These are phyloP conservation scores for Camelina sativa DNA, from an alignment of 345 rosid genomes.

Conservation along the genomic window DNA sequence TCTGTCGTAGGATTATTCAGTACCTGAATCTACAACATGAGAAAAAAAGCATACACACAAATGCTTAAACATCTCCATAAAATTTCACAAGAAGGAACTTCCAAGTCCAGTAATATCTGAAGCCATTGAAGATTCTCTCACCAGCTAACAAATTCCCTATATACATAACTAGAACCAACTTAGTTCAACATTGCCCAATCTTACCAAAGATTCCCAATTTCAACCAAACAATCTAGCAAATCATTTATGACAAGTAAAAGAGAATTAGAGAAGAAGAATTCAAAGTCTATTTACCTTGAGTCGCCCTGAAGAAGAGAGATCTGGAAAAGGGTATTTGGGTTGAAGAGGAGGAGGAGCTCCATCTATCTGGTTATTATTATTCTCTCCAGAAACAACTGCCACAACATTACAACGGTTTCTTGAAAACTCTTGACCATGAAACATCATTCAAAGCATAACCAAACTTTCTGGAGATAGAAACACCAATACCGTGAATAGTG, in stretches of 20 bases:
- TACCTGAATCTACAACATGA: slow-evolving; percentile 72
- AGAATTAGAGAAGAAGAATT: neutral
- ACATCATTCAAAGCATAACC: slow-evolving; percentile 81
- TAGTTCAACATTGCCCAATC: slow-evolving; percentile 20
- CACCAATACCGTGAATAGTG: no score
- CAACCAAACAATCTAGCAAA: no score
- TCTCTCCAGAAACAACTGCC: slow-evolving; percentile 70
- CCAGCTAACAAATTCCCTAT: neutral
- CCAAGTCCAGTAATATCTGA: slow-evolving; percentile 19
- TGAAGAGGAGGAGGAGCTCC: slow-evolving; percentile 51
- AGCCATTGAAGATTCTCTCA: slow-evolving; percentile 16
- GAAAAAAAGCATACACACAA: slow-evolving; percentile 18
- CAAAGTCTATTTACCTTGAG: slow-evolving; percentile 64
- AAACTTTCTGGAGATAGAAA: no score
- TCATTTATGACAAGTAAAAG: slow-evolving; percentile 11
- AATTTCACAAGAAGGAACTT: slow-evolving; percentile 16
- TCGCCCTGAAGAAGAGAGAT: slow-evolving; percentile 82
- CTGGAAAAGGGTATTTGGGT: slow-evolving; percentile 74
- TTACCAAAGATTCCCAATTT: neutral
- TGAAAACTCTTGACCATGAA: slow-evolving; percentile 88
- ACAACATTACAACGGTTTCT: slow-evolving; percentile 88
- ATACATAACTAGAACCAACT: slow-evolving; percentile 20
- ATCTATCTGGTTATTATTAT: slow-evolving; percentile 48
- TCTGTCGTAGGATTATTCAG: slow-evolving; percentile 72
- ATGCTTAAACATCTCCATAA: slow-evolving; percentile 19